phyloP scores from a whole-genome alignment of 202 grass and related monocot genomes.

The Elaeis oleifera region DNA sequence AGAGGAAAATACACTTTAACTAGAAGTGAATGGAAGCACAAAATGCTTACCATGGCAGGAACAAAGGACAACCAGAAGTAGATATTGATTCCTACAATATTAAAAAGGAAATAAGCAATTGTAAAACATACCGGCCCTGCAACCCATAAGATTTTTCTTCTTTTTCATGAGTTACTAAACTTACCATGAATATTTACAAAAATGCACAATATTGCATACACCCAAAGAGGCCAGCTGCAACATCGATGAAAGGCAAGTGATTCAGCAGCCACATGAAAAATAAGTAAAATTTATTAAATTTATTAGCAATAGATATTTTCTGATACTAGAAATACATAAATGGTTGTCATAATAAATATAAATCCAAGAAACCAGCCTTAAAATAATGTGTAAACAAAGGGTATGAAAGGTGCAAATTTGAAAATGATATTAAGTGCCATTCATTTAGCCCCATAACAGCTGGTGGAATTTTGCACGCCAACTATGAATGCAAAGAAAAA shows the following conservation, averaged over 20 bases:
- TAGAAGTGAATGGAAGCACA: constrained; percentile 2
- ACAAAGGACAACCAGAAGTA: constrained; percentile 95
- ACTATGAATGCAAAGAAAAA: too few relatives aligned
- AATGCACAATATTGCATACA: constrained; percentile 78
- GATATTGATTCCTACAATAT: constrained; percentile 84
- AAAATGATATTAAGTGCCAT: too few relatives aligned
- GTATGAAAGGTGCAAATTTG: too few relatives aligned
- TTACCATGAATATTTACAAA: constrained; percentile 88
- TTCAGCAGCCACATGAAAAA: background rate
- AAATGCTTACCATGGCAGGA: constrained; percentile 68
- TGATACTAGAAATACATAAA: too few relatives aligned
- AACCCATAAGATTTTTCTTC: background rate
- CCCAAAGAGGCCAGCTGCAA: constrained; percentile 92
- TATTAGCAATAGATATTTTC: too few relatives aligned
- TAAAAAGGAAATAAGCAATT: background rate
- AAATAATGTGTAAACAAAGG: too few relatives aligned
- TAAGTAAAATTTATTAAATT: too few relatives aligned
- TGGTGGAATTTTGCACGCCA: too few relatives aligned
- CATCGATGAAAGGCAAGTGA: constrained; percentile 28
- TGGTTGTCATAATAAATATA: too few relatives aligned
- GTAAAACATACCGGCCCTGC: background rate
- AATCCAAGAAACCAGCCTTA: too few relatives aligned
- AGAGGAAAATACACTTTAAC: constrained; percentile 2
- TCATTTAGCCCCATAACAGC: too few relatives aligned
- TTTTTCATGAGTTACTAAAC: background rate